Evolutionary conservation across 169 alveolate genomes (phyloP).

Genomic region (Plasmodium cynomolgi): DNA sequence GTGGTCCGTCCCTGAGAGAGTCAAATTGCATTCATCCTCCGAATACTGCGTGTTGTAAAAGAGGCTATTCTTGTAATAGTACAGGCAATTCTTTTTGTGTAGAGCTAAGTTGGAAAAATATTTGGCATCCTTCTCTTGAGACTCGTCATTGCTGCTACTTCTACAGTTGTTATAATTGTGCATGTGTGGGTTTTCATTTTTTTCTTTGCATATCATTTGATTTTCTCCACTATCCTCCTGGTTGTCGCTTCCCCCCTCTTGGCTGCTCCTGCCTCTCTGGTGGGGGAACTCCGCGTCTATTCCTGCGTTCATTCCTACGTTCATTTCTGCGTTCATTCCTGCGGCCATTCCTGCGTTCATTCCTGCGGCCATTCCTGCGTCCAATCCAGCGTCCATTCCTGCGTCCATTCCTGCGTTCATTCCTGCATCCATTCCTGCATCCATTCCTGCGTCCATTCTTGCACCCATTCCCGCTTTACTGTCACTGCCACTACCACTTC

Average conservation of each 20-base stretch:
- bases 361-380: not conserved
- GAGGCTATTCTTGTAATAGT: conserved; percentile 46
- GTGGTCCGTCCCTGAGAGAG: not conserved
- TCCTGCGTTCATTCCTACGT: not conserved
- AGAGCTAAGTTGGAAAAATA: conserved; percentile 27
- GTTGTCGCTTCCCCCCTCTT: not conserved
- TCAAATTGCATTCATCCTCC: conserved; percentile 2
- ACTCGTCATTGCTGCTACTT: conserved; percentile 1
- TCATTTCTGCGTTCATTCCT: not conserved
- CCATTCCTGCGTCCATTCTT: not conserved
- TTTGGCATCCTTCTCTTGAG: conserved; percentile 7
- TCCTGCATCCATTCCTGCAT: not conserved
- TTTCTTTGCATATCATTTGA: not conserved
- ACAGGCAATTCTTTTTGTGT: conserved; percentile 35
- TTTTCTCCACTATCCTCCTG: not conserved
- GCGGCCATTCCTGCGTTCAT: not conserved
- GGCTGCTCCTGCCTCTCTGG: not conserved
- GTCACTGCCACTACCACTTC: not conserved
- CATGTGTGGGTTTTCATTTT: not conserved
- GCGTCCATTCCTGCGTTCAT: not conserved
- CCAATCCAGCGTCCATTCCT: not conserved
- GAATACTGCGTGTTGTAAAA: conserved; percentile 18
- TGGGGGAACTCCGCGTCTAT: not conserved
- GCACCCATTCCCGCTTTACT: not conserved
- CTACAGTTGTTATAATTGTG: not conserved